Conservation (phyloP, 805 yeast species). For the Ogataea methylovora region DNA sequence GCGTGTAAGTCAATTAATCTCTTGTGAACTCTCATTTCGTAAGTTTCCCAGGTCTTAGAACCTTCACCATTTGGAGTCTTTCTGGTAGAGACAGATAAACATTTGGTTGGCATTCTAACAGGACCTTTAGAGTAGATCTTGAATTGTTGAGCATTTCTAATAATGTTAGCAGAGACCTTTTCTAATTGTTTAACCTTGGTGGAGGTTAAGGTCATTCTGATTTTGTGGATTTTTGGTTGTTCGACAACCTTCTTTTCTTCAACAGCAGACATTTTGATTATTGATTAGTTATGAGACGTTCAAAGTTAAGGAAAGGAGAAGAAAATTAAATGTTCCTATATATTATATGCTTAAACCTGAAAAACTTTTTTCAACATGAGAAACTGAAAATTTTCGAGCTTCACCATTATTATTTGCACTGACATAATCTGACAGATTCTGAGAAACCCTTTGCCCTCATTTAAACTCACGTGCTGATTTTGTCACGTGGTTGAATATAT, state of each 20-base stretch:
- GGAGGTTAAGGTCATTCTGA: slow-evolving; percentile 98
- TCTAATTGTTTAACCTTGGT: slow-evolving; percentile 98
- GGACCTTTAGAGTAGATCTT: slow-evolving; percentile 95
- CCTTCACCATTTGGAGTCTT: slow-evolving; percentile 99
- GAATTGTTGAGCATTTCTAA: slow-evolving; percentile 78
- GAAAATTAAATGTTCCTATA: not conserved
- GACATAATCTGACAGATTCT: too few species aligned
- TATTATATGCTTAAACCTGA: not conserved
- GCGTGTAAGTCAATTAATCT: slow-evolving; percentile 98
- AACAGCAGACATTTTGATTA: slow-evolving; percentile 62
- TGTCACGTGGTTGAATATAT: too few species aligned
- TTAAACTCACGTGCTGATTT: too few species aligned
- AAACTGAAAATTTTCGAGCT: too few species aligned
- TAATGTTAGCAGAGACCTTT: slow-evolving; percentile 87
- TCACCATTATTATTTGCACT: too few species aligned
- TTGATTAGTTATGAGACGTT: slow-evolving; percentile 26
- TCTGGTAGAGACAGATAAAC: slow-evolving; percentile 97
- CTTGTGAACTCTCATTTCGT: slow-evolving; percentile 99
- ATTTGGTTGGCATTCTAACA: slow-evolving; percentile 99
- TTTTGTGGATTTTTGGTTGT: slow-evolving; percentile 84
- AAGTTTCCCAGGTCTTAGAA: slow-evolving; percentile 99
- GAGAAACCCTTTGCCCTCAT: too few species aligned
- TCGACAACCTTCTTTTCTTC: slow-evolving; percentile 83
- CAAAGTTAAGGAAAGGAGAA: slow-evolving; percentile 15
- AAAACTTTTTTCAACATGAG: not conserved